phyloP scores from a whole-genome alignment of 148 eudicot species.

The Camellia sinensis region DNA sequence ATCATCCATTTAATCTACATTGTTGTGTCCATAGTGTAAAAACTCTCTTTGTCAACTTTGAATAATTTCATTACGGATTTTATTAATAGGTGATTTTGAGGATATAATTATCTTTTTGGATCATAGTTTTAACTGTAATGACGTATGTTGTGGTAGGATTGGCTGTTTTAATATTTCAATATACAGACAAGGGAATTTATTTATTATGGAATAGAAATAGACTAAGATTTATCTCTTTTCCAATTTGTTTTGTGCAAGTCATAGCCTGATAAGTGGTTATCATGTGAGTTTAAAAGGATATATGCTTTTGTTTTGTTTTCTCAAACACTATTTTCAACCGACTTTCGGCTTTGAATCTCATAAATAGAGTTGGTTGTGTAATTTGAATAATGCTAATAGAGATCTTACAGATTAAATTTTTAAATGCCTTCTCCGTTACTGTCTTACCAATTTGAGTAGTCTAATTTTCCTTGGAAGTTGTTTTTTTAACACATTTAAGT shows the following conservation, averaged over 20 bases:
- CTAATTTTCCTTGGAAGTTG: background rate
- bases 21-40: background rate
- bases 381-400: background rate
- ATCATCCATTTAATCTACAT: constrained; percentile 1
- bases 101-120: background rate
- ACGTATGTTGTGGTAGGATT: background rate
- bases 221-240: background rate
- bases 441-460: background rate
- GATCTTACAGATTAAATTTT: background rate
- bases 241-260: background rate
- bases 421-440: background rate
- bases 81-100: background rate
- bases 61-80: background rate
- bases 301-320: background rate
- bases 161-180: too few relatives aligned
- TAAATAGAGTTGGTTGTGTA: background rate
- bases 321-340: background rate
- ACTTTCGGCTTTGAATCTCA: background rate
- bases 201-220: background rate
- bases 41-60: background rate
- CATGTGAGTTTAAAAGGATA: background rate
- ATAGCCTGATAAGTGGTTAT: background rate
- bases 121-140: background rate
- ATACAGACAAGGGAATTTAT: too few relatives aligned
- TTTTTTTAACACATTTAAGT: background rate